Conservation (phyloP, 2,329 filamentous ascomycete genomes). For the Lachnellula cervina region DNA sequence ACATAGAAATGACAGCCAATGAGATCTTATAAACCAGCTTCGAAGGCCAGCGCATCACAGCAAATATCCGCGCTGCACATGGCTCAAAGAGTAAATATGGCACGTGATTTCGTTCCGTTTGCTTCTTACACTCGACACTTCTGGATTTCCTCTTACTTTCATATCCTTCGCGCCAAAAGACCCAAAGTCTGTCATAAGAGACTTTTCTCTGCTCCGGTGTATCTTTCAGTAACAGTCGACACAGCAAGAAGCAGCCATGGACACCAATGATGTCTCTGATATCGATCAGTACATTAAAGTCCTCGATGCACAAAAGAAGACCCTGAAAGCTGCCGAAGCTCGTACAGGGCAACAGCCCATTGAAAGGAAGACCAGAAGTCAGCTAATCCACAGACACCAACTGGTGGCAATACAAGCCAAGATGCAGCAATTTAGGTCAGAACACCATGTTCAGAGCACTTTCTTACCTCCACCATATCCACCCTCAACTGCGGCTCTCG, state of each 20-base stretch:
- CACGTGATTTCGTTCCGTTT: no score
- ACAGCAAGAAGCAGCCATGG: not conserved
- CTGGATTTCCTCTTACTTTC: no score
- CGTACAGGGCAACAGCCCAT: slow-evolving; percentile 6
- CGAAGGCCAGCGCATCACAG: no score
- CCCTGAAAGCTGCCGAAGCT: not conserved
- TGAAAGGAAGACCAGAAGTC: not conserved
- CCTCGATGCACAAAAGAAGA: not conserved
- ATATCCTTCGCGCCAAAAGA: no score
- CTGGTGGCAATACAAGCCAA: not conserved
- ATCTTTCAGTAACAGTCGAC: no score
- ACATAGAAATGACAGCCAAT: no score
- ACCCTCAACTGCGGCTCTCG: slow-evolving; percentile 2
- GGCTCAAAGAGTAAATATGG: no score
- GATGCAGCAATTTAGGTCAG: not conserved
- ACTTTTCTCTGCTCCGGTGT: no score
- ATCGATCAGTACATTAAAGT: not conserved
- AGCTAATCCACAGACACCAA: not conserved
- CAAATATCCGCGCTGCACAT: no score
- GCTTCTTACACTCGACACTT: no score
- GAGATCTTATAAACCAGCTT: no score
- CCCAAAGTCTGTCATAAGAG: no score
- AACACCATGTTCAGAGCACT: not conserved
- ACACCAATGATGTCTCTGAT: slow-evolving; percentile 6
- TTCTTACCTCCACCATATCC: slow-evolving; percentile 6